Evolutionary conservation across 768 basidiomycete genomes (phyloP).

Genomic region (Xerocomellus dryophilus): DNA sequence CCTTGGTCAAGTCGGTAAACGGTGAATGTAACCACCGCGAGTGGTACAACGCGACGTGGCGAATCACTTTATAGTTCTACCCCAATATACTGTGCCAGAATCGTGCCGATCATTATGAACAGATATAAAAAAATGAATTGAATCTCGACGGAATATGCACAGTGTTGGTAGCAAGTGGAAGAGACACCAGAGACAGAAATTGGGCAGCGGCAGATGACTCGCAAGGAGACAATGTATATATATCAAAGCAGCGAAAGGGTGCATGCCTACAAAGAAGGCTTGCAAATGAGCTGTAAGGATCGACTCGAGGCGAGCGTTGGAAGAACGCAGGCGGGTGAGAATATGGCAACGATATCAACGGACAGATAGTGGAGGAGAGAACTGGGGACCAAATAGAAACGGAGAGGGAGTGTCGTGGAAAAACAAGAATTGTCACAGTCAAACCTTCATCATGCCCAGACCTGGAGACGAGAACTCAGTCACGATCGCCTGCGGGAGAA

Average conservation of each 20-base stretch:
- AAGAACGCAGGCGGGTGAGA: conserved; percentile 51
- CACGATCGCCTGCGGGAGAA: neutral
- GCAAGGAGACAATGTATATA: conserved; percentile 37
- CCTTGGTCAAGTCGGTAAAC: conserved; percentile 1
- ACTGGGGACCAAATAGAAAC: conserved; percentile 22
- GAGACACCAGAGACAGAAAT: conserved; percentile 35
- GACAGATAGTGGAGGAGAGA: conserved; percentile 34
- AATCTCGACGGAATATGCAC: conserved; percentile 45
- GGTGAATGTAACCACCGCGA: neutral
- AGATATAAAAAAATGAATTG: conserved; percentile 33
- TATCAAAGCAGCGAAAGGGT: conserved; percentile 34
- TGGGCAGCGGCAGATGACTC: conserved; percentile 31
- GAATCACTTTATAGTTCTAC: conserved; percentile 4
- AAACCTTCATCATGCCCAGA: conserved; percentile 69
- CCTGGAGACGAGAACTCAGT: conserved; percentile 42
- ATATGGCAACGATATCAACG: conserved; percentile 51
- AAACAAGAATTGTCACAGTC: conserved; percentile 24
- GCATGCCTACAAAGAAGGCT: conserved; percentile 34
- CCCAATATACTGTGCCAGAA: neutral
- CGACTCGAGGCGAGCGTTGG: conserved; percentile 55
- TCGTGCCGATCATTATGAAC: neutral
- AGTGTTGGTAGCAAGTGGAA: conserved; percentile 36
- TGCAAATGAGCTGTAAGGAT: conserved; percentile 52
- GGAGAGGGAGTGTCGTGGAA: conserved; percentile 23
- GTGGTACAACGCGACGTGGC: conserved; percentile 6